Evolutionary conservation across 1,284 basidiomycete species (phyloP).

Genomic region (Microbotryomycetes sp.): DNA sequence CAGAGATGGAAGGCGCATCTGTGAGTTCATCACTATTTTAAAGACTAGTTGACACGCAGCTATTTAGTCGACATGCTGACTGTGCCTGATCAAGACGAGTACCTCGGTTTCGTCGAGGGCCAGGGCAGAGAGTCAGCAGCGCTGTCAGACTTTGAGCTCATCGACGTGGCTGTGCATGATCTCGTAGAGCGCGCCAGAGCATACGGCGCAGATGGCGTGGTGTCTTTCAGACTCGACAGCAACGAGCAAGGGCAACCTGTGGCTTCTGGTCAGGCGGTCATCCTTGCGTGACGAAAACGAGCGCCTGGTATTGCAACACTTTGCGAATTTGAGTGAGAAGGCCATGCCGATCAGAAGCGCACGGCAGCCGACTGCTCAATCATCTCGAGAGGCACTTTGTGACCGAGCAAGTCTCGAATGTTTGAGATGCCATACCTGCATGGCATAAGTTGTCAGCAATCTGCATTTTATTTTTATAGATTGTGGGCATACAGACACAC

Average conservation of each 20-base stretch:
- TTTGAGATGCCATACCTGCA: slow-evolving; percentile 75
- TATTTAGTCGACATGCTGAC: too few species aligned
- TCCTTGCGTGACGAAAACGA: not conserved
- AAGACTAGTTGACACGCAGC: too few species aligned
- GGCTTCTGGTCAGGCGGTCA: not conserved
- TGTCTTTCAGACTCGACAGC: not conserved
- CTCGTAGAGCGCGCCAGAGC: not conserved
- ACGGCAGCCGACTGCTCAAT: slow-evolving; percentile 87
- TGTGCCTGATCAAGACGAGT: too few species aligned
- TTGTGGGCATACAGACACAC: slow-evolving; percentile 38
- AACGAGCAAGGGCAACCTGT: not conserved
- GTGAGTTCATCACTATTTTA: too few species aligned
- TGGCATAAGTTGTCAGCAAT: too few species aligned
- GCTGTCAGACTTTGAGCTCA: too few species aligned
- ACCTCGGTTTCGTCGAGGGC: too few species aligned
- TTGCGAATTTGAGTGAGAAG: too few species aligned
- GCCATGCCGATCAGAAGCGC: slow-evolving; percentile 59
- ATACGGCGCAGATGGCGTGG: not conserved
- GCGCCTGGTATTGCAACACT: too few species aligned
- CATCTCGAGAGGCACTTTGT: slow-evolving; percentile 72
- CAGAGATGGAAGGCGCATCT: too few species aligned
- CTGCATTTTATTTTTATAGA: too few species aligned
- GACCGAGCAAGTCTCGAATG: slow-evolving; percentile 92
- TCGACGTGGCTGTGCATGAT: not conserved
- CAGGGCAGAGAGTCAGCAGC: too few species aligned